A percentile compares a stretch with the other conserved stretches of the same genome.
phyloP scores from a whole-genome alignment of 73 alveolate genomes.

The Paramecium sexaurelia region DNA sequence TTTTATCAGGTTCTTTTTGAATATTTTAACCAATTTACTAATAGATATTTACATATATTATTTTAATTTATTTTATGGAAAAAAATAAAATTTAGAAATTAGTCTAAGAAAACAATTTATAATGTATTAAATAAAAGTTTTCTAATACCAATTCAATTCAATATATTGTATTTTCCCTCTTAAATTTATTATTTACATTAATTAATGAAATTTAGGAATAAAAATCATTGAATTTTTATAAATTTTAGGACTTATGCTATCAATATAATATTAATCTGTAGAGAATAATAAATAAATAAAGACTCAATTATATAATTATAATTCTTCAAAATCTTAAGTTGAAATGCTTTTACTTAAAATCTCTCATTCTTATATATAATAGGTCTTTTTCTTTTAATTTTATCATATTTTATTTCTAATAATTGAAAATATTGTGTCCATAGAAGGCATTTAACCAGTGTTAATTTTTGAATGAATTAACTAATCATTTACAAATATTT shows the following conservation, averaged over 20 bases:
- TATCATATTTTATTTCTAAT: background rate
- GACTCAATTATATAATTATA: background rate
- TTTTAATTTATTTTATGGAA: no score
- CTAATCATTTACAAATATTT: background rate
- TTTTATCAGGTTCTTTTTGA: background rate
- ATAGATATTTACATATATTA: background rate
- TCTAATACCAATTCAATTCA: background rate
- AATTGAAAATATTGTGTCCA: background rate
- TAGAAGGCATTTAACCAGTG: constrained; percentile 17
- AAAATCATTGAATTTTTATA: no score
- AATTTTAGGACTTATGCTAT: no score
- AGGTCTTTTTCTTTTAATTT: background rate
- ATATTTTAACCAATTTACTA: background rate
- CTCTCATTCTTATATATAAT: background rate
- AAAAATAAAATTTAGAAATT: no score
- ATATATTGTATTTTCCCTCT: background rate
- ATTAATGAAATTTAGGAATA: no score
- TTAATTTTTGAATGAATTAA: background rate
- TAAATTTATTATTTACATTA: background rate
- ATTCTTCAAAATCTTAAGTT: constrained; percentile 2
- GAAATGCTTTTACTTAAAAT: background rate
- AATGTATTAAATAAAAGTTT: no score
- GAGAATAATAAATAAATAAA: background rate
- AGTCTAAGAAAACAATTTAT: no score
- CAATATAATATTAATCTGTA: no score